Evolutionary conservation across 306 rosid species (phyloP).

Genomic region (Citrullus colocynthis): DNA sequence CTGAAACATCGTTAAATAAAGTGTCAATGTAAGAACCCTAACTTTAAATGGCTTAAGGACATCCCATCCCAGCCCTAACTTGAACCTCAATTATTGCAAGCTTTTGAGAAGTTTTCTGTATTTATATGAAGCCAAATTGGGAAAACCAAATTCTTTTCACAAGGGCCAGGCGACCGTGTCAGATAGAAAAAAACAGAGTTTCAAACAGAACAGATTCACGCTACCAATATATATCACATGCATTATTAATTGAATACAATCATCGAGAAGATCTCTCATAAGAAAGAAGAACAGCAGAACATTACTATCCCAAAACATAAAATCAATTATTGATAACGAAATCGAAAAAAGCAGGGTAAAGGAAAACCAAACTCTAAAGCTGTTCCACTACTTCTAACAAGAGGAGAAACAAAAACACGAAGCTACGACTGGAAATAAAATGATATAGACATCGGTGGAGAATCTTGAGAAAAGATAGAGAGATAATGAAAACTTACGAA

Average conservation of each 20-base stretch:
- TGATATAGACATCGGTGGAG: too few species aligned
- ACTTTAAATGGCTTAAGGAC: not conserved
- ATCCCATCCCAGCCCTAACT: not conserved
- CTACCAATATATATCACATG: not conserved
- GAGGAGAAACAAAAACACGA: too few species aligned
- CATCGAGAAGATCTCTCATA: not conserved
- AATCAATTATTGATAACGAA: not conserved
- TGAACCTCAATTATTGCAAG: not conserved
- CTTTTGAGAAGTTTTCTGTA: not conserved
- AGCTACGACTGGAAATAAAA: too few species aligned
- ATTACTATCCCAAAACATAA: not conserved
- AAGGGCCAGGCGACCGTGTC: not conserved
- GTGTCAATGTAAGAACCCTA: not conserved
- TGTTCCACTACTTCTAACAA: constrained; percentile 19
- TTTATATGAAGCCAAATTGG: not conserved
- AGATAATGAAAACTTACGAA: too few species aligned
- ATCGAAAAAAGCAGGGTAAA: not conserved
- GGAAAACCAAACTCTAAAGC: constrained; percentile 54
- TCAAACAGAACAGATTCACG: not conserved
- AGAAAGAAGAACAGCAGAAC: not conserved
- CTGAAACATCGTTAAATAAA: not conserved
- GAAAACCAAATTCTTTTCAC: not conserved
- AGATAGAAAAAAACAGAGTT: not conserved
- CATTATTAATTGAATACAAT: not conserved
- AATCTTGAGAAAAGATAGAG: too few species aligned